phyloP scores from a whole-genome alignment of 179 eudicot species.

The Spergularia azorica region DNA sequence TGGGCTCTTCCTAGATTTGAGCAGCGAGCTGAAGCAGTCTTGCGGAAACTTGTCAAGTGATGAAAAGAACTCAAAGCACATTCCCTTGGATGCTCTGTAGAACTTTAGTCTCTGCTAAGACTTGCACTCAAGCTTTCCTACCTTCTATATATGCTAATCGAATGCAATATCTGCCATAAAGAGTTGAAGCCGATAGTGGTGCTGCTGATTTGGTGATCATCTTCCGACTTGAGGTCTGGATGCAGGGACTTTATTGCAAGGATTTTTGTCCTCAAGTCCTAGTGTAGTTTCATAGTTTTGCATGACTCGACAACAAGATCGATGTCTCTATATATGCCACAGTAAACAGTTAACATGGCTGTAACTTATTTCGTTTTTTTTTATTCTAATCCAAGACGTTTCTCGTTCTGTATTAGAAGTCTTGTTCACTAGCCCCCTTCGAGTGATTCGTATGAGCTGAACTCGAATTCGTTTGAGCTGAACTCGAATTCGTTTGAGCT shows the following conservation, averaged over 20 bases:
- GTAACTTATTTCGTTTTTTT: neutral
- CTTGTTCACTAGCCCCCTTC: conserved; percentile 1
- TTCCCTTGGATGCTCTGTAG: neutral
- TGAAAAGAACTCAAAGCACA: neutral
- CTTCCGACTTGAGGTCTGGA: no score
- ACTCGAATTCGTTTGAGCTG: no score
- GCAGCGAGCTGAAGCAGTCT: conserved; percentile 87
- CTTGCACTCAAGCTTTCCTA: conserved; percentile 2
- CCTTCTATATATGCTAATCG: neutral
- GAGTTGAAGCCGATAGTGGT: neutral
- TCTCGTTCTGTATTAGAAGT: neutral
- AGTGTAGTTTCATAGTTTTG: neutral
- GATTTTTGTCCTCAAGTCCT: no score
- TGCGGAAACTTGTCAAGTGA: conserved; percentile 59
- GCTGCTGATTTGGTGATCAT: no score
- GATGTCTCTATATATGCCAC: conserved; percentile 1
- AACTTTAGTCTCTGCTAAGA: neutral
- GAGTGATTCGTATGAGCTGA: neutral
- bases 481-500: no score
- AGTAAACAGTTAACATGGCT: neutral
- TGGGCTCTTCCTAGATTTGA: conserved; percentile 93
- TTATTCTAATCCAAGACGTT: neutral
- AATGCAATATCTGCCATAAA: conserved; percentile 8
- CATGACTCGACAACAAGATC: neutral
- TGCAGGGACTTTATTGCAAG: no score